These are phyloP conservation scores for Citrus sp. DNA, from an alignment of 345 rosid genomes.

Conservation along the genomic window DNA sequence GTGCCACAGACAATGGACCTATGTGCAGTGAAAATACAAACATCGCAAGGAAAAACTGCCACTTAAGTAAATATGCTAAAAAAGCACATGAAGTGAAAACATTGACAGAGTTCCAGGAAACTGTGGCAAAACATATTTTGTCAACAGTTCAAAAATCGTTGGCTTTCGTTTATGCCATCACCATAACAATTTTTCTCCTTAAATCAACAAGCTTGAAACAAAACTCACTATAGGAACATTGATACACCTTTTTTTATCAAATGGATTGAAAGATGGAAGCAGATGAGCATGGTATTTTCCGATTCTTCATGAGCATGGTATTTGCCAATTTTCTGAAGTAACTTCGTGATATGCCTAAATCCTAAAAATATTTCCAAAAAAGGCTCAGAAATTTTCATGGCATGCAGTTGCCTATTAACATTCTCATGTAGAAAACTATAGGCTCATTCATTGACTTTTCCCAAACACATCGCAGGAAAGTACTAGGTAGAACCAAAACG, in stretches of 20 bases:
- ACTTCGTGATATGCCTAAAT: not conserved
- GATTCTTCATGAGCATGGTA: not conserved
- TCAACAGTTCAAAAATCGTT: not conserved
- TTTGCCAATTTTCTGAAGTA: not conserved
- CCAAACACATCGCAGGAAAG: not conserved
- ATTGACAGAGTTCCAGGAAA: not conserved
- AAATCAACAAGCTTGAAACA: not conserved
- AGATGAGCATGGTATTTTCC: not conserved
- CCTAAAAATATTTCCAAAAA: not conserved
- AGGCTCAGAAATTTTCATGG: not conserved
- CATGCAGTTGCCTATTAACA: not conserved
- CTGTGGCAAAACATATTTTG: not conserved
- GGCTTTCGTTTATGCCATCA: not conserved
- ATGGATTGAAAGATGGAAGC: not conserved
- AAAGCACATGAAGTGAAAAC: not conserved
- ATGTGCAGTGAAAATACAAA: not conserved
- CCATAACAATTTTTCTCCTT: not conserved
- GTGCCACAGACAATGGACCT: not conserved
- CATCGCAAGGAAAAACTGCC: not conserved
- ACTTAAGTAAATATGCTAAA: not conserved
- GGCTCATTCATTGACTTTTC: not conserved
- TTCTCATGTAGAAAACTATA: not conserved
- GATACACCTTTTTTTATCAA: not conserved
- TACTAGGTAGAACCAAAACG: not conserved
- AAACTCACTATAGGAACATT: not conserved